Percentiles rank a stretch among this genome's conserved stretches.
Conservation (phyloP, 2,329 filamentous ascomycete genomes). For the Alternaria panax region DNA sequence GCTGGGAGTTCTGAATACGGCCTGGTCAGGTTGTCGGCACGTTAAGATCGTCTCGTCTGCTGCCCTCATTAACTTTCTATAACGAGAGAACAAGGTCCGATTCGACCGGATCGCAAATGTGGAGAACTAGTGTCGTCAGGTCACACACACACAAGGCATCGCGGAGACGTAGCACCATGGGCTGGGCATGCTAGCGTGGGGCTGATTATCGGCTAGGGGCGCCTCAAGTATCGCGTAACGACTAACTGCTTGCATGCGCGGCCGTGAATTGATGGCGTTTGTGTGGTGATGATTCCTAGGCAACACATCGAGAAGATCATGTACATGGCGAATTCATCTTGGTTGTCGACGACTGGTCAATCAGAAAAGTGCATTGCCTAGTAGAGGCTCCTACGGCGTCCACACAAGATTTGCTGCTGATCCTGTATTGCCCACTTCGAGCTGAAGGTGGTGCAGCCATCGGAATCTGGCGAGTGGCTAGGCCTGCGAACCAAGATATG, state of each 20-base stretch:
- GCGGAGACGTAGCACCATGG: constrained; percentile 28
- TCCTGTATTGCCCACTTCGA: constrained; percentile 33
- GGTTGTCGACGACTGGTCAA: constrained; percentile 31
- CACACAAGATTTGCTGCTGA: constrained; percentile 23
- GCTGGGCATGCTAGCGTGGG: constrained; percentile 36
- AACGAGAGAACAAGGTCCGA: constrained; percentile 4
- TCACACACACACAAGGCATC: constrained; percentile 27
- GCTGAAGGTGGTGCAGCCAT: constrained; percentile 35
- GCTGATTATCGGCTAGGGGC: constrained; percentile 34
- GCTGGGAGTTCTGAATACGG: constrained; percentile 38
- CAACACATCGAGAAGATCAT: constrained; percentile 32
- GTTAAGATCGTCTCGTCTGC: constrained; percentile 15
- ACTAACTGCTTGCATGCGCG: constrained; percentile 33
- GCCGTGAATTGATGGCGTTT: constrained; percentile 41
- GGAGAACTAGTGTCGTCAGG: constrained; percentile 22
- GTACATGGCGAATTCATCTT: constrained; percentile 30
- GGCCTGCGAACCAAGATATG: constrained; percentile 25
- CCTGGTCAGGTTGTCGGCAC: constrained; percentile 20
- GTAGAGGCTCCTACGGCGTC: constrained; percentile 11
- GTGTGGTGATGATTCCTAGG: constrained; percentile 37
- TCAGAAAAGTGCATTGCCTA: constrained; percentile 31
- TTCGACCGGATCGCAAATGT: constrained; percentile 10
- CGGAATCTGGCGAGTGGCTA: constrained; percentile 25
- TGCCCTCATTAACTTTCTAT: constrained; percentile 14
- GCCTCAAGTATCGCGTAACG: constrained; percentile 36